These are phyloP conservation scores for Sporothrix schenckii DNA, from an alignment of 2,329 filamentous ascomycete genomes.

Conservation along the genomic window DNA sequence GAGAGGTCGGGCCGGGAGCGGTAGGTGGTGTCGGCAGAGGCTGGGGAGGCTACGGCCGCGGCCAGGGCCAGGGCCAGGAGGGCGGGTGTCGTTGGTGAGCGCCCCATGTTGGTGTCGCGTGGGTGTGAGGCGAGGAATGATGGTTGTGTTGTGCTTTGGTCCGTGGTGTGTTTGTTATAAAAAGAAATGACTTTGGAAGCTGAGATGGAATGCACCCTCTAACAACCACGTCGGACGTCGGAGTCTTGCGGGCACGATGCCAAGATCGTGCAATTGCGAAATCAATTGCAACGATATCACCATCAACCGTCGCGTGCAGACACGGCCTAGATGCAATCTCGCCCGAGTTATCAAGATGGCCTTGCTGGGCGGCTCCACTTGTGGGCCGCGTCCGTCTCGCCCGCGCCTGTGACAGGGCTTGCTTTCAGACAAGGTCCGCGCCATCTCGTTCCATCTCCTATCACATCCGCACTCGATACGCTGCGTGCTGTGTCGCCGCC, in stretches of 20 bases:
- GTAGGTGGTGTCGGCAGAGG: conserved; percentile 25
- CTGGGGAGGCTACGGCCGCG: background rate
- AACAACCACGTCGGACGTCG: background rate
- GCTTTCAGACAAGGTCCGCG: background rate
- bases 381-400: conserved; percentile 19
- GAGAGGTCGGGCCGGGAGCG: conserved; percentile 40
- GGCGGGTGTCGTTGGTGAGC: background rate
- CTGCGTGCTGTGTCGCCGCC: too few relatives aligned
- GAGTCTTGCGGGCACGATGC: conserved; percentile 10
- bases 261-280: conserved; percentile 10
- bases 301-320: background rate
- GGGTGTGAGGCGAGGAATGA: background rate
- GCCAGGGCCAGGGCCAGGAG: background rate
- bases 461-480: background rate
- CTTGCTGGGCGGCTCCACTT: background rate
- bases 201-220: too few relatives aligned
- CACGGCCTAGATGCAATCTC: conserved; percentile 24
- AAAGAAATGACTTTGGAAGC: too few relatives aligned
- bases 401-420: background rate
- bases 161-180: background rate
- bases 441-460: background rate
- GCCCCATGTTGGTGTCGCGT: background rate
- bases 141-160: background rate
- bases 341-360: conserved; percentile 26
- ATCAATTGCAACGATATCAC: background rate